phyloP scores from a whole-genome alignment of 495 filamentous ascomycete genomes.

The Jackrogersella multiformis region DNA sequence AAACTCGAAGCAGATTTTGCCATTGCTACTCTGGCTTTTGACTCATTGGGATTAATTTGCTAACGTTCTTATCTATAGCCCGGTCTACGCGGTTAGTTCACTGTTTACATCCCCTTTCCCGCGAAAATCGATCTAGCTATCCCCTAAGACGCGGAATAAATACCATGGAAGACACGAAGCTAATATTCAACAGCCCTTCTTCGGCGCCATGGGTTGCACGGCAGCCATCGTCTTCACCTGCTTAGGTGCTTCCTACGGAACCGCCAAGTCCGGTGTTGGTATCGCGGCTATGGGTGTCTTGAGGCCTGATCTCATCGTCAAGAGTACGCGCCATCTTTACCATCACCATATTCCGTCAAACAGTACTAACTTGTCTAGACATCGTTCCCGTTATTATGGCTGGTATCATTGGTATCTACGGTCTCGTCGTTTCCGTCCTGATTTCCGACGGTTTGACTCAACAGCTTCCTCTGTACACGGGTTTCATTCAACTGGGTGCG shows the following conservation, averaged over 20 bases:
- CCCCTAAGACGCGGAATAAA: constrained; percentile 30
- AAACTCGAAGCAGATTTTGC: constrained; percentile 20
- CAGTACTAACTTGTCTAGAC: constrained; percentile 65
- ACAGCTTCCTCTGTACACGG: constrained; percentile 84
- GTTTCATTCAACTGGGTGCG: constrained; percentile 97
- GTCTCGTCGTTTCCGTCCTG: constrained; percentile 96
- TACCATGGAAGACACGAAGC: constrained; percentile 33
- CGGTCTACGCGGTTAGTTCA: constrained; percentile 97
- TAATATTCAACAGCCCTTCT: constrained; percentile 82
- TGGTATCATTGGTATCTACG: constrained; percentile 99
- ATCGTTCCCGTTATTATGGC: constrained; percentile 99
- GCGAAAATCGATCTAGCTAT: constrained; percentile 26
- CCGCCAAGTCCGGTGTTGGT: constrained; percentile 98
- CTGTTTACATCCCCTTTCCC: constrained; percentile 25
- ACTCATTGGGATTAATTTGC: constrained; percentile 10
- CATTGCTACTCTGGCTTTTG: constrained; percentile 16
- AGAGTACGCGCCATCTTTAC: constrained; percentile 74
- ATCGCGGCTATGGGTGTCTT: constrained; percentile 98
- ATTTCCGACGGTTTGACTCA: constrained; percentile 93
- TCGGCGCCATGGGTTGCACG: constrained; percentile 98
- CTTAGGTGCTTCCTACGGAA: constrained; percentile 98
- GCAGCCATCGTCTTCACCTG: constrained; percentile 99
- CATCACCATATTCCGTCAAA: constrained; percentile 1
- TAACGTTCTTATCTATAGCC: constrained; percentile 64
- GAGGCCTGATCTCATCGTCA: constrained; percentile 97